Evolutionary conservation across 495 filamentous ascomycete species (phyloP), one percentile per base, ranked within the genome.

Genomic region (Talaromyces ruber): DNA sequence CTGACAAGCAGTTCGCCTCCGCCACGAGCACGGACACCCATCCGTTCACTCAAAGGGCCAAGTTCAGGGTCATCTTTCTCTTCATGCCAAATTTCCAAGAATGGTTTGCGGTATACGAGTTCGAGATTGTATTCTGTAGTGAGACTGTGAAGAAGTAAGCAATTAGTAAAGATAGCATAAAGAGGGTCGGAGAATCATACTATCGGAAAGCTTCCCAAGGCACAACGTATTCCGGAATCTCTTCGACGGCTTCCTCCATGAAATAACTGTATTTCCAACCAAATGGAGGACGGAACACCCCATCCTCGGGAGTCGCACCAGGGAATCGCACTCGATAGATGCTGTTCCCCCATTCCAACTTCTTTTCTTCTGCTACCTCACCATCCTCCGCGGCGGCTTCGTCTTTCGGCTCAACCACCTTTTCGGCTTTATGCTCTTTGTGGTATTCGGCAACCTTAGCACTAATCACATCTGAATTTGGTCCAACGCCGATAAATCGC

Each of bases 251-350:
- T 71, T 98, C 94, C 67, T 93, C 84, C 67, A 98, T 85, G 68
- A 91, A 93, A 79, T 95, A 98, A 69, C 84, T 95, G 72, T 98
- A 98, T 70, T 91, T 93, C 93, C 94, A 97, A 28, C 95, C 95
- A 69, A 92, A 98, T 0, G 92, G 91, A 2, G 95, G 95, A 2
- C 94, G 86, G 75, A 98, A 98, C 39, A 91, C 78, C 60, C 93
- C 91, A 58, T 84, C 76, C 26, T 79, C 70, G 6, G 91, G 91
- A 0, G 90, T 91, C 63, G 84, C 75, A 37, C 88, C 88, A 0
- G 91, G 89, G 71, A 98, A 98, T 24, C 86, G 82, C 39, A 98
- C 91, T 16, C 86, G 82, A 72, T 97, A 98, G 67, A 98, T 89
- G 60, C 83, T 81, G 71, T 98, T 98, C 55, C 93, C 93, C 93